These are phyloP conservation scores for Mycosphaerella sp. DNA, from an alignment of 2,329 filamentous ascomycete species.

Conservation along the genomic window DNA sequence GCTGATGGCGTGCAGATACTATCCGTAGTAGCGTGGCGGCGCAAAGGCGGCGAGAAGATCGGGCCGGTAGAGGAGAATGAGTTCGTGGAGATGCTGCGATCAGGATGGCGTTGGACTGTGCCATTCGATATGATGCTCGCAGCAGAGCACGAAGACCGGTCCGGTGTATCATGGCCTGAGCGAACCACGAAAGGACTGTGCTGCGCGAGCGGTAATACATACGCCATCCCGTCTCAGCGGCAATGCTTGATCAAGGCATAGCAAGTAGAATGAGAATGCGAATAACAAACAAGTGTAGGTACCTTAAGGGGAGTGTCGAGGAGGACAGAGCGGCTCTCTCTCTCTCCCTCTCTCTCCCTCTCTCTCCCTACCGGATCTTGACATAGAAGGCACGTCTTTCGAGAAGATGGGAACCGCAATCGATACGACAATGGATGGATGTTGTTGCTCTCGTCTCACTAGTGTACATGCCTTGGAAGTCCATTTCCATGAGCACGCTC, in stretches of 20 bases:
- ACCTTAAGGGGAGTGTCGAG: neutral
- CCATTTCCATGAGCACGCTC: neutral
- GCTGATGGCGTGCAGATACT: slow-evolving; percentile 3
- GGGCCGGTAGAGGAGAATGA: slow-evolving; percentile 26
- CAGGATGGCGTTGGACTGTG: slow-evolving; percentile 25
- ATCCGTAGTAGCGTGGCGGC: slow-evolving; percentile 6
- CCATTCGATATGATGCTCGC: slow-evolving; percentile 21
- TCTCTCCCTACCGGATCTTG: neutral
- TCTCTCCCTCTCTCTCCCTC: neutral
- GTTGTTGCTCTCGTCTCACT: neutral
- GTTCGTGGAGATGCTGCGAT: slow-evolving; percentile 26
- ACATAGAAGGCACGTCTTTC: neutral
- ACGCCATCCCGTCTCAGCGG: slow-evolving; percentile 4
- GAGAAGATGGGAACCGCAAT: neutral
- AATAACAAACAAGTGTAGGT: neutral
- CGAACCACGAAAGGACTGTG: slow-evolving; percentile 5
- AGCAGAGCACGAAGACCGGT: slow-evolving; percentile 20
- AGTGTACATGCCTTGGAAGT: too few relatives aligned
- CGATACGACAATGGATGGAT: neutral
- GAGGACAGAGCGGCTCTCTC: neutral
- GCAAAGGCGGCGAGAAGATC: slow-evolving; percentile 10
- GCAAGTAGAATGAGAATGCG: neutral
- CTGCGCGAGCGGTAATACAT: slow-evolving; percentile 2
- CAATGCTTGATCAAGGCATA: neutral
- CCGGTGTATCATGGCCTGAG: neutral